Base-by-base conservation (phyloP, 495 filamentous ascomycete genomes). In the Penicillium malachiteum region DNA sequence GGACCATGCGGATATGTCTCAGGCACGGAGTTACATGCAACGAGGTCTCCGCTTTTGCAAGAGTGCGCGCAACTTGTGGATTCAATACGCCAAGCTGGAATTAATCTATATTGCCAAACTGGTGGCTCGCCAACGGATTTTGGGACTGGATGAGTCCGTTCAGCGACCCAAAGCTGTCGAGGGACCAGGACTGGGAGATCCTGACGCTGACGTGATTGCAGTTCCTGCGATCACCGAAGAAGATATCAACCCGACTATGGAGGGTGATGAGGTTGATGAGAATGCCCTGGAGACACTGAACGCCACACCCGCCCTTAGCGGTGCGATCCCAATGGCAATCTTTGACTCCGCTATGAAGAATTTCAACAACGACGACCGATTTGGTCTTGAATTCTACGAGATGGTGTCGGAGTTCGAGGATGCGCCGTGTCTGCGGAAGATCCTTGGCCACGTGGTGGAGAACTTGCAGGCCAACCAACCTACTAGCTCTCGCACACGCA, bases 51-150 rank as follows among this genome's bases (percentile, higher is more conserved):
- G 94, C 44, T 96, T 97, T 66, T 96, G 91, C 70, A 89, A 85
- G 52, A 81, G 73, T 18, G 84, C 86, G 30, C 80, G 77, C 56
- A 70, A 75, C 11, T 63, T 97, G 35, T 97, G 93, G 94, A 61
- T 95, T 35, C 88, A 95, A 71, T 98, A 97, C 73, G 86, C 86
- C 0, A 88, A 89, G 70, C 79, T 96, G 72, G 94, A 98, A 75
- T 87, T 96, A 83, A 87, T 92, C 55, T 97, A 93, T 75, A 75
- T 97, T 41, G 84, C 82, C 17, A 91, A 91, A 67, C 84, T 97
- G 61, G 84, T 87, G 41, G 79, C 78, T 64, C 81, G 84, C 72
- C 83, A 85, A 76, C 80, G 77, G 57, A 83, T 91, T 52, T 67
- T 92, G 41, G 87, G 84, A 2, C 77, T 92, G 42, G 87, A 92